phyloP scores from a whole-genome alignment of 2,329 filamentous ascomycete species.

The Rhytidhysteron rufulum region DNA sequence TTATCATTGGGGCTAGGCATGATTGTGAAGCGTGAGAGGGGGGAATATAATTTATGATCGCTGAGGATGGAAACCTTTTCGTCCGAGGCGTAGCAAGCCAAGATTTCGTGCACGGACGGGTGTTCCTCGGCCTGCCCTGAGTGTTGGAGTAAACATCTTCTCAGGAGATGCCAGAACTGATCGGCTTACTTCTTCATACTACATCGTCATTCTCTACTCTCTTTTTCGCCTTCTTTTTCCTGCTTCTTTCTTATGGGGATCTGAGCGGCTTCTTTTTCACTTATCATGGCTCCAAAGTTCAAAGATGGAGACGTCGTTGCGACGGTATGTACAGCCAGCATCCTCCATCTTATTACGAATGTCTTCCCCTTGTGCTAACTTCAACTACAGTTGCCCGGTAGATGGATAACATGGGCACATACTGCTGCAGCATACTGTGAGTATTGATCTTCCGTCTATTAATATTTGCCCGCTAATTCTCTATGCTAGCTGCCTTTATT shows the following conservation, averaged over 20 bases:
- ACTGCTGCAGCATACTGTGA: constrained; percentile 76
- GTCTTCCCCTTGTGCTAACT: constrained; percentile 23
- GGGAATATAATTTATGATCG: no score
- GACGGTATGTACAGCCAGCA: constrained; percentile 46
- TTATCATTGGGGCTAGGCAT: constrained; percentile 91
- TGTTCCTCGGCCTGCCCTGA: no score
- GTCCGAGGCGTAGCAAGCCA: not conserved
- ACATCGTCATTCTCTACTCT: constrained; percentile 19
- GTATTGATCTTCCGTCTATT: no score
- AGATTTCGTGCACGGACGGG: constrained; percentile 1
- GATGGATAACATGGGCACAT: constrained; percentile 87
- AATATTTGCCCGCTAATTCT: no score
- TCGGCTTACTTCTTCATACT: constrained; percentile 11
- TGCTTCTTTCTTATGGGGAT: constrained; percentile 15
- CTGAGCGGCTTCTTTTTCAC: constrained; percentile 5
- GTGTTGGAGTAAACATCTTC: constrained; percentile 14
- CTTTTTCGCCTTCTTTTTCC: constrained; percentile 19
- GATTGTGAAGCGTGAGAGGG: constrained; percentile 7
- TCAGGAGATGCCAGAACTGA: constrained; percentile 25
- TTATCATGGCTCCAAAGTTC: constrained; percentile 57
- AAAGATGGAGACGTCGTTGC: constrained; percentile 62
- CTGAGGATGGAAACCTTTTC: not conserved
- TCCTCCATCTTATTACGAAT: constrained; percentile 8
- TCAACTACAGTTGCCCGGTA: constrained; percentile 65
- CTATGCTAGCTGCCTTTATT: constrained; percentile 77